phyloP scores from a whole-genome alignment of 2,329 filamentous ascomycete genomes.

The Exophiala sideris region DNA sequence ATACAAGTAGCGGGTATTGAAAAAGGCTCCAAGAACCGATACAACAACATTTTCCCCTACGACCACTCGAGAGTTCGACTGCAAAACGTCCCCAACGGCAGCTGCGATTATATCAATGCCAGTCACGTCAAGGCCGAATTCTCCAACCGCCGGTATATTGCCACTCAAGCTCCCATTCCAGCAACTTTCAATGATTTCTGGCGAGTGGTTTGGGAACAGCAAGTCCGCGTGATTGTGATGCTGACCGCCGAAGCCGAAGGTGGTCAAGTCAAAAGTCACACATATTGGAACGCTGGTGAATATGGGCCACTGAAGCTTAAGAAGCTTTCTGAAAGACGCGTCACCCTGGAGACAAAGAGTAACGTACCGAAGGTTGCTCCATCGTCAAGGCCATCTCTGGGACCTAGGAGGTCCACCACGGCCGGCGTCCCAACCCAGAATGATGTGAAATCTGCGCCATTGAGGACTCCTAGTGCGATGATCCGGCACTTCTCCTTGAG shows the following conservation, averaged over 20 bases:
- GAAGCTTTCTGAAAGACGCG: slow-evolving; percentile 74
- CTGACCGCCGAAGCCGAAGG: slow-evolving; percentile 91
- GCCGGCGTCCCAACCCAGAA: slow-evolving; percentile 30
- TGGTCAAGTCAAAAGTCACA: slow-evolving; percentile 89
- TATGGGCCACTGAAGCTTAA: slow-evolving; percentile 77
- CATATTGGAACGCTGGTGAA: slow-evolving; percentile 79
- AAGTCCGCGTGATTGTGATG: slow-evolving; percentile 93
- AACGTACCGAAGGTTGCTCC: slow-evolving; percentile 42
- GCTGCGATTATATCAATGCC: slow-evolving; percentile 94
- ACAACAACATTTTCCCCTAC: slow-evolving; percentile 96
- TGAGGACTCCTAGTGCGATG: slow-evolving; percentile 69
- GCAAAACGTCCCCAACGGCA: slow-evolving; percentile 61
- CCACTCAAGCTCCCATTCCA: slow-evolving; percentile 88
- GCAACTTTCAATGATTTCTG: slow-evolving; percentile 96
- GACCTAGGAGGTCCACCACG: slow-evolving; percentile 37
- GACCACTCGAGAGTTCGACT: slow-evolving; percentile 87
- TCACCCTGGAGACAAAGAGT: slow-evolving; percentile 65
- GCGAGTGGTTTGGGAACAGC: slow-evolving; percentile 96
- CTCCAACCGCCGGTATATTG: slow-evolving; percentile 91
- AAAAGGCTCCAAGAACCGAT: slow-evolving; percentile 90
- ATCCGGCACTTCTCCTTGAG: slow-evolving; percentile 84
- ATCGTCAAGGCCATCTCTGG: slow-evolving; percentile 36
- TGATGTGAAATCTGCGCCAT: slow-evolving; percentile 25
- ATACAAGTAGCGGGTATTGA: slow-evolving; percentile 88
- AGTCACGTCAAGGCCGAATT: slow-evolving; percentile 76